These are phyloP conservation scores for Colletotrichum tabaci DNA, from an alignment of 2,329 filamentous ascomycete genomes.

Conservation along the genomic window DNA sequence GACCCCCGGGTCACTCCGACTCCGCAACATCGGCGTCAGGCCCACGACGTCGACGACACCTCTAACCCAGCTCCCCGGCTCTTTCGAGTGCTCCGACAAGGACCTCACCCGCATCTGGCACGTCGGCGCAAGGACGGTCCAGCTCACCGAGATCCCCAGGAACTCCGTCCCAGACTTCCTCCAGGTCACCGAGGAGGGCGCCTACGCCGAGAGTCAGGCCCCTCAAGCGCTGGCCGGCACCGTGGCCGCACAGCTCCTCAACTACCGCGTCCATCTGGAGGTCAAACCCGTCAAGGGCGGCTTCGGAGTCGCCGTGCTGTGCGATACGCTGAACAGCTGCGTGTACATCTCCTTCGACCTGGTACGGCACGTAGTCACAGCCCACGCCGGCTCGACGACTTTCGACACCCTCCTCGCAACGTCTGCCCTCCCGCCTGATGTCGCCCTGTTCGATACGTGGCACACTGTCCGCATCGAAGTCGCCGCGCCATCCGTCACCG, in stretches of 20 bases:
- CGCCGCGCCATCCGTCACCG: slow-evolving; percentile 23
- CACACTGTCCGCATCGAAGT: slow-evolving; percentile 34
- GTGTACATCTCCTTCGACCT: slow-evolving; percentile 50
- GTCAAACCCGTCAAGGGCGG: slow-evolving; percentile 49
- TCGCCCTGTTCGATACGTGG: slow-evolving; percentile 31
- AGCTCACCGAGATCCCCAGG: slow-evolving; percentile 50
- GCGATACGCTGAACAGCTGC: slow-evolving; percentile 49
- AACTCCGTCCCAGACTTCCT: slow-evolving; percentile 48
- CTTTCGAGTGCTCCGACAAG: slow-evolving; percentile 49
- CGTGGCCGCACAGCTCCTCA: slow-evolving; percentile 42
- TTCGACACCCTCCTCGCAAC: slow-evolving; percentile 16
- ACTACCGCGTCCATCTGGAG: slow-evolving; percentile 46
- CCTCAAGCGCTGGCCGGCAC: slow-evolving; percentile 45
- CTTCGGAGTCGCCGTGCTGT: slow-evolving; percentile 50
- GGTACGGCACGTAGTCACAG: slow-evolving; percentile 30
- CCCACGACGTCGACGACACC: slow-evolving; percentile 45
- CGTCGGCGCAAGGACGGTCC: slow-evolving; percentile 50
- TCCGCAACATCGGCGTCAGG: slow-evolving; percentile 49
- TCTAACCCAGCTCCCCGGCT: slow-evolving; percentile 47
- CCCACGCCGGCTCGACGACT: slow-evolving; percentile 40
- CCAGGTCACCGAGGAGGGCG: slow-evolving; percentile 47
- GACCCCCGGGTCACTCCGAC: slow-evolving; percentile 51
- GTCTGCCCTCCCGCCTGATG: slow-evolving; percentile 2
- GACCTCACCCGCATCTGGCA: slow-evolving; percentile 50
- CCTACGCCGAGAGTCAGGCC: slow-evolving; percentile 48